These are phyloP conservation scores for Trametes polyzona DNA, from an alignment of 1,284 basidiomycete species.

Conservation along the genomic window DNA sequence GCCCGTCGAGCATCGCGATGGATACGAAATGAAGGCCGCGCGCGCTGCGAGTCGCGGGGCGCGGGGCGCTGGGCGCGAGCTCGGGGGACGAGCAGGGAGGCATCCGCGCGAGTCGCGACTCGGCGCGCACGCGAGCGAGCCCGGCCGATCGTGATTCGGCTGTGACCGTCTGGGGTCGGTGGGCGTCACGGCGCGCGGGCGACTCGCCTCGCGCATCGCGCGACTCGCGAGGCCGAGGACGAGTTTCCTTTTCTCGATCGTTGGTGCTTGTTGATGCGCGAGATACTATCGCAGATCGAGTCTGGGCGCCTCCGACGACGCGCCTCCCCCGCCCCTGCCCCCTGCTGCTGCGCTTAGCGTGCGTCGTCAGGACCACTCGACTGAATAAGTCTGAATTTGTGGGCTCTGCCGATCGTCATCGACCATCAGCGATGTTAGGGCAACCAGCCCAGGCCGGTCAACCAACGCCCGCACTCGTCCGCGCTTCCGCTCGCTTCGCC, in stretches of 20 bases:
- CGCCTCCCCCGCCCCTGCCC: neutral
- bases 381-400: slow-evolving; percentile 22
- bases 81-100: too few relatives aligned
- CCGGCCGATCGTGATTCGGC: slow-evolving; percentile 4
- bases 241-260: slow-evolving; percentile 15
- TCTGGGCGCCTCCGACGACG: too few relatives aligned
- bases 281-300: slow-evolving; percentile 23
- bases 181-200: slow-evolving; percentile 3
- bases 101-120: neutral
- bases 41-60: neutral
- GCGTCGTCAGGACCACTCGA: slow-evolving; percentile 22
- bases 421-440: slow-evolving; percentile 25
- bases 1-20: slow-evolving; percentile 19
- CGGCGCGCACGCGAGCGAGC: slow-evolving; percentile 4
- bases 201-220: too few relatives aligned
- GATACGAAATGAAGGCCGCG: neutral
- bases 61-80: too few relatives aligned
- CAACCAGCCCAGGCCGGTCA: slow-evolving; percentile 23
- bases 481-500: slow-evolving; percentile 15
- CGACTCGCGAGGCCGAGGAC: too few relatives aligned
- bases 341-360: neutral
- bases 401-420: slow-evolving; percentile 26
- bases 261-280: slow-evolving; percentile 22
- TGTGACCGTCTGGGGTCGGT: slow-evolving; percentile 5
- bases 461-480: slow-evolving; percentile 16